Conservation (phyloP, 2,329 filamentous ascomycete species). For the Karstenula rhodostoma region DNA sequence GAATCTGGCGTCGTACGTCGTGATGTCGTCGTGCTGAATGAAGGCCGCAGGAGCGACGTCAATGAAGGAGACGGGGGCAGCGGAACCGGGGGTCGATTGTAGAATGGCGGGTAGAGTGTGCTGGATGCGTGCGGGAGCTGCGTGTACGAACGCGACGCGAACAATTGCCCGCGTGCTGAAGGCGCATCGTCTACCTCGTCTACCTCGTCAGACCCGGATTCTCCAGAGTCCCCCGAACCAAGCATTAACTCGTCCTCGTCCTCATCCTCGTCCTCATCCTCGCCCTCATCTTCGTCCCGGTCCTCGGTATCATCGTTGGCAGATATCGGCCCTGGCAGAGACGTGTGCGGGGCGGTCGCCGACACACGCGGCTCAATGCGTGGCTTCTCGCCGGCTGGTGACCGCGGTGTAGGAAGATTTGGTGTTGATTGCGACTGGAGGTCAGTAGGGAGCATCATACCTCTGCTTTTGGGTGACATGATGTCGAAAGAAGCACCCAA, state of each 20-base stretch:
- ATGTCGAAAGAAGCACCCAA: conserved; percentile 21
- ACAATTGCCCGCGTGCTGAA: conserved; percentile 46
- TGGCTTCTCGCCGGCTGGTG: conserved; percentile 33
- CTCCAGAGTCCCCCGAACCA: conserved; percentile 27
- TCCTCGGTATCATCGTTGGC: conserved; percentile 37
- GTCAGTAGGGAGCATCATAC: conserved; percentile 47
- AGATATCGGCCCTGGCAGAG: conserved; percentile 50
- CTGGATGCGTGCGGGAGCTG: conserved; percentile 49
- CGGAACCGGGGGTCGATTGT: conserved; percentile 94
- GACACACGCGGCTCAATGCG: conserved; percentile 18
- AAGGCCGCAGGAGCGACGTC: conserved; percentile 84
- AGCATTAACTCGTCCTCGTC: conserved; percentile 32
- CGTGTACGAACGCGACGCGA: conserved; percentile 56
- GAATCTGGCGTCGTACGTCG: conserved; percentile 93
- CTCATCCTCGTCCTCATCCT: conserved; percentile 33
- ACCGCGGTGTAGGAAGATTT: conserved; percentile 54
- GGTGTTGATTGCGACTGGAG: conserved; percentile 58
- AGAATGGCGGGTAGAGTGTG: conserved; percentile 81
- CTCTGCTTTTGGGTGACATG: conserved; percentile 57
- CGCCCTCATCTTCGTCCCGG: conserved; percentile 29
- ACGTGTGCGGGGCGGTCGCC: conserved; percentile 26
- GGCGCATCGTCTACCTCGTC: conserved; percentile 33
- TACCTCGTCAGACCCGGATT: conserved; percentile 39
- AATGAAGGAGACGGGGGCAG: conserved; percentile 91
- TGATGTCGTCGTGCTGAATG: conserved; percentile 66